Conservation (phyloP, 768 basidiomycete genomes). For the Mycena chlorophos region DNA sequence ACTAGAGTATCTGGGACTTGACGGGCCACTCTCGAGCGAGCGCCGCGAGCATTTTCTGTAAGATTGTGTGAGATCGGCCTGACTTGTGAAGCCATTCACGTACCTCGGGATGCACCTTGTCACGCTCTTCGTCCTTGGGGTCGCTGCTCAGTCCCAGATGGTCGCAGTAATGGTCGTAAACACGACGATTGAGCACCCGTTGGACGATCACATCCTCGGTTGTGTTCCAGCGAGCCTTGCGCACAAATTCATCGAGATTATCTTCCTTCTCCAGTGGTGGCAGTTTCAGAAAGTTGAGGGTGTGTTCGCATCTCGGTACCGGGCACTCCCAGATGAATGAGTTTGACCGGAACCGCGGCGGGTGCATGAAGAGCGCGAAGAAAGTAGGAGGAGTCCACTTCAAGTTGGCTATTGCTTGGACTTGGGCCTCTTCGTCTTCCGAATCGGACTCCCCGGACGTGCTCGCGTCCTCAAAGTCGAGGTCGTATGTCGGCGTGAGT, state of each 20-base stretch:
- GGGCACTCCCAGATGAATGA: constrained; percentile 58
- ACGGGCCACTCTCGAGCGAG: neutral
- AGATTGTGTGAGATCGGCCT: neutral
- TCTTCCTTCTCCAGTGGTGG: constrained; percentile 32
- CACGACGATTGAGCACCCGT: constrained; percentile 24
- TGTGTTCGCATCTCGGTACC: constrained; percentile 40
- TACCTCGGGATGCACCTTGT: neutral
- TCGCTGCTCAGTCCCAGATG: constrained; percentile 11
- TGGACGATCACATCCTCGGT: constrained; percentile 33
- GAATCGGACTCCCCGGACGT: constrained; percentile 24
- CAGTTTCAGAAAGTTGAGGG: constrained; percentile 48
- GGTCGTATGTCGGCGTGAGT: too few relatives aligned
- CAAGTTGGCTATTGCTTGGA: constrained; percentile 5
- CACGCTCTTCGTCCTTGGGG: neutral
- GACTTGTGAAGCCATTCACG: neutral
- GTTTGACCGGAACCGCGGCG: constrained; percentile 42
- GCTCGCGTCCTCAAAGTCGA: too few relatives aligned
- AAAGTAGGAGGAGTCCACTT: constrained; percentile 18
- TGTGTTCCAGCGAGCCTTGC: constrained; percentile 37
- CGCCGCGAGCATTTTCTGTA: neutral
- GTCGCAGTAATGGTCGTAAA: constrained; percentile 32
- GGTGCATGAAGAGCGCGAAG: constrained; percentile 25
- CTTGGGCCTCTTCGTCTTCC: constrained; percentile 40
- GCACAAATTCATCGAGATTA: constrained; percentile 27
- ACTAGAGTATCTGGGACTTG: too few relatives aligned